Evolutionary conservation across 2,329 filamentous ascomycete species (phyloP), one percentile per base, ranked within the genome.

Genomic region (Emergomyces orientalis): DNA sequence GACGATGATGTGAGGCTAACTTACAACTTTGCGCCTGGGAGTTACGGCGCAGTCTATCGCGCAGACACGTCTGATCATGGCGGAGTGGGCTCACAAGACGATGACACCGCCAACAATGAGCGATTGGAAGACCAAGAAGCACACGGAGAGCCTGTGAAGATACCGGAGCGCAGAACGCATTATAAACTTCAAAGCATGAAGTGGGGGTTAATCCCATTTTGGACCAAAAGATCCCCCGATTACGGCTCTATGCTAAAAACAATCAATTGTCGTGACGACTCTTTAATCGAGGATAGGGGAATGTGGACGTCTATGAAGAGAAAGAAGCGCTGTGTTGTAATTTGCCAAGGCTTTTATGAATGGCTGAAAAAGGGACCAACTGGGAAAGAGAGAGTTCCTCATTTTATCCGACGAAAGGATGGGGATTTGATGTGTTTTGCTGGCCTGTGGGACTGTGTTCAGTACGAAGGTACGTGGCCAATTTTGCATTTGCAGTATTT

Each of bases 271-370:
- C 87, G 93, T 2, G 90, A 93, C 71, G 93, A 97, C 75, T 94
- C 90, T 0, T 79, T 97, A 25, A 80, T 84, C 6, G 84, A 87
- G 11, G 82, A 88, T 9, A 84, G 86, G 5, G 91, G 92, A 13
- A 89, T 97, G 86, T 97, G 94, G 94, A 88, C 84, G 51, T 86
- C 84, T 0, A 95, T 97, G 89, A 97, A 97, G 77, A 86, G 87
- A 65, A 85, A 83, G 68, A 96, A 97, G 77, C 83, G 94, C 37
- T 97, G 94, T 73, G 81, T 97, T 27, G 86, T 97, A 11, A 73
- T 96, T 6, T 91, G 90, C 11, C 88, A 97, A 75, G 94, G 94
- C 1, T 99, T 97, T 75, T 99, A 91, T 71, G 94, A 99, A 75
- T 97, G 94, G 94, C 79, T 95, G 64, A 93, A 93, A 75, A 90